Base-by-base conservation (phyloP, 2,329 filamentous ascomycete genomes). In the Penicillium sp. region DNA sequence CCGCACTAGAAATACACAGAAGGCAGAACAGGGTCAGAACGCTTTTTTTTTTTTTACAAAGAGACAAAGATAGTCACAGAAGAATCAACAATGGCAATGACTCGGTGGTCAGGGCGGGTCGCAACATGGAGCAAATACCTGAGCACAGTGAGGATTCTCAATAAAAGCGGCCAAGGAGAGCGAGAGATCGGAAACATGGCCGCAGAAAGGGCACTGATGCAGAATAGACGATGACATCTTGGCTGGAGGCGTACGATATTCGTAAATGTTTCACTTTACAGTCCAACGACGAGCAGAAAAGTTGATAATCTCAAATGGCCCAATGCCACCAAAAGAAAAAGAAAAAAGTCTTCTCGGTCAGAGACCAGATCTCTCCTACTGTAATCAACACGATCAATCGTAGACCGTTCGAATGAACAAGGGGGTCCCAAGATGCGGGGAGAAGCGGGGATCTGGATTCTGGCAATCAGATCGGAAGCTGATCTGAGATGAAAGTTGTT, bases 171-270 rank as follows among this genome's bases (percentile, higher is more conserved):
- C 62, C 32, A 72, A 54, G 26, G 59, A 54, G 47, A 56, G 61
- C 41, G 66, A 66, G 9, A 69, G 61, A 55, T 70, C 64, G 27
- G 63, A 69, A 38, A 64, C 58, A 52, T 66, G 64, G 28, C 66
- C 65, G 55, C 69, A 73, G 38, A 63, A 65, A 28, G 64, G 63
- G 50, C 70, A 72, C 49, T 66, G 65, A 55, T 71, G 65, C 36
- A 68, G 51, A 34, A 66, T 61, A 9, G 63, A 63, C 12, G 66
- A 62, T n/a, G 67, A 65, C 68, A 71, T 71, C 29, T 32, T 49
- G 46, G 43, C n/a, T 37, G 18, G 18, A 18, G 18, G 18, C 18
- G 18, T 18, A 18, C 7, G 29, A 32, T 32, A 32, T 32, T 45
- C 26, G 18, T 18, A 18, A 18, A 18, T 18, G 18, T 18, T 18